A percentile compares a stretch with the other conserved stretches of the same genome.
Evolutionary conservation across 2,329 filamentous ascomycete genomes (phyloP).

Genomic region (Neonectria sp.): DNA sequence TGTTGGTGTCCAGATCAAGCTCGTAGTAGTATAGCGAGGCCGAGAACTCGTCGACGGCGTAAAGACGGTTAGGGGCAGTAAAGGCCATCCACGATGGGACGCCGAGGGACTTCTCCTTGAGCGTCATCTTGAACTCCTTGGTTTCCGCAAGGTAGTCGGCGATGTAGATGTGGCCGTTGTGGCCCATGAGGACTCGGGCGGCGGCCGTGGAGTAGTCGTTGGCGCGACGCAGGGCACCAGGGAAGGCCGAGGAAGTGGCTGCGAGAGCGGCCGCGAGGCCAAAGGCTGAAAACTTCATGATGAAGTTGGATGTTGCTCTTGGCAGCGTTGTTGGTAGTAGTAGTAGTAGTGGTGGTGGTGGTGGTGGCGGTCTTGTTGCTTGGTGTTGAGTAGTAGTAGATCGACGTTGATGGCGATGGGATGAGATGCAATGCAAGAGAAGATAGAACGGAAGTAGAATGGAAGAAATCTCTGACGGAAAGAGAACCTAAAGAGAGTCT

Average conservation of each 20-base stretch:
- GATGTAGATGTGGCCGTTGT: conserved; percentile 57
- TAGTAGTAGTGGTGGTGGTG: neutral
- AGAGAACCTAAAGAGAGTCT: neutral
- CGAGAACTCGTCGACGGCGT: conserved; percentile 64
- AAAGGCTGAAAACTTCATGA: conserved; percentile 42
- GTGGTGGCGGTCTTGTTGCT: neutral
- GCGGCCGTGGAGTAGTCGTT: conserved; percentile 29
- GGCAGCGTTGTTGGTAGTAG: neutral
- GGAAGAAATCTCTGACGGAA: neutral
- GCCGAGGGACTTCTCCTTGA: conserved; percentile 53
- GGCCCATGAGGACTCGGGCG: conserved; percentile 57
- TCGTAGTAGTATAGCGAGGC: conserved; percentile 57
- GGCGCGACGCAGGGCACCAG: conserved; percentile 31
- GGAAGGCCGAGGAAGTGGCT: conserved; percentile 38
- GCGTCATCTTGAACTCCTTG: conserved; percentile 54
- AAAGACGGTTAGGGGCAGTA: conserved; percentile 57
- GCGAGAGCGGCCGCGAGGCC: conserved; percentile 41
- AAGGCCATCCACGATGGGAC: conserved; percentile 64
- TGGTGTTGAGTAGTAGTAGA: neutral
- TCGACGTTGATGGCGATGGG: neutral
- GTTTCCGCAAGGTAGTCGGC: conserved; percentile 58
- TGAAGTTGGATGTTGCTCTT: conserved; percentile 5
- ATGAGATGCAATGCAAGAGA: neutral
- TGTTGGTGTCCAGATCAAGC: conserved; percentile 52
- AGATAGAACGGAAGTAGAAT: neutral